phyloP scores from a whole-genome alignment of 352 stramenopile species.

The Phytopythium sindhum region DNA sequence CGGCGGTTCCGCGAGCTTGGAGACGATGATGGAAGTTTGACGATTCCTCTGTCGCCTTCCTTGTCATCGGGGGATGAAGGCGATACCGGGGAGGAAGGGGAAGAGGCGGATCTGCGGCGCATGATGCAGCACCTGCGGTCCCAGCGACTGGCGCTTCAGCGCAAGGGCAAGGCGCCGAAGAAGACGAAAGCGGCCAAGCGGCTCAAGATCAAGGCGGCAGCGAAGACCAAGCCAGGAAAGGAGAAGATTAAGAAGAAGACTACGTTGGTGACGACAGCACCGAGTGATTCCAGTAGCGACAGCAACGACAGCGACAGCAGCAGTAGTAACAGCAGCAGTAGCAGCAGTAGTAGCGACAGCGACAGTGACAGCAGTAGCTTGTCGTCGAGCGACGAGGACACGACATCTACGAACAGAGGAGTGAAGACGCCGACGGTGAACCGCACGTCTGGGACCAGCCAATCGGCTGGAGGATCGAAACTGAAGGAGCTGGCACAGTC shows the following conservation, averaged over 20 bases:
- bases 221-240: slow-evolving; percentile 5
- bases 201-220: slow-evolving; percentile 1
- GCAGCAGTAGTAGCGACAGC: slow-evolving; percentile 11
- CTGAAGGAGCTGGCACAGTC: not conserved
- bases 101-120: slow-evolving; percentile 1
- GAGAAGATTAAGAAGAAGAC: slow-evolving; percentile 1
- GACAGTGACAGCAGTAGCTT: slow-evolving; percentile 19
- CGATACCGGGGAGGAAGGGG: slow-evolving; percentile 7
- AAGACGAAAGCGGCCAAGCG: slow-evolving; percentile 2
- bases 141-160: not conserved
- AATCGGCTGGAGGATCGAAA: not conserved
- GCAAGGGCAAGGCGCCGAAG: not conserved
- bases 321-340: slow-evolving; percentile 17
- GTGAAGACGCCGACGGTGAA: not conserved
- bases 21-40: not conserved
- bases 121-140: not conserved
- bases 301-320: slow-evolving; percentile 4
- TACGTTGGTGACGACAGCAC: not conserved
- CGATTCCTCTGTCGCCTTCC: not conserved
- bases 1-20: not conserved
- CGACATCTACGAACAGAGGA: not conserved
- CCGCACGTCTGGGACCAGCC: not conserved
- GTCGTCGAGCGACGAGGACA: slow-evolving; percentile 2
- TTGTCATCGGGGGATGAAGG: slow-evolving; percentile 11
- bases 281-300: not conserved